Conservation (phyloP, 306 rosid genomes). For the Fragaria nilgerrensis region DNA sequence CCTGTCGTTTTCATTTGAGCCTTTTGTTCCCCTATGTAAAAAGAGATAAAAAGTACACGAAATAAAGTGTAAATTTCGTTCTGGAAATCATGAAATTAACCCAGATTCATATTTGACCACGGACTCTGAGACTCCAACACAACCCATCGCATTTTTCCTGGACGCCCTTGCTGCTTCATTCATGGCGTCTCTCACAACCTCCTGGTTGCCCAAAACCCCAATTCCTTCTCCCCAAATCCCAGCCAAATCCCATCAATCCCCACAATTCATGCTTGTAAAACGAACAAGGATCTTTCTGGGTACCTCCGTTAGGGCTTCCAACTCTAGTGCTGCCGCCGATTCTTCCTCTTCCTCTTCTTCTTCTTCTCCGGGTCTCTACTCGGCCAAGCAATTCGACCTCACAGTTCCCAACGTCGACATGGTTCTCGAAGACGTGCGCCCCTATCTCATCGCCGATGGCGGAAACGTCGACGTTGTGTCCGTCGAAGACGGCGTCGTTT, state of each 20-base stretch:
- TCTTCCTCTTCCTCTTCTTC: conserved; percentile 29
- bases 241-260: not conserved
- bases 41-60: no score
- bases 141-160: not conserved
- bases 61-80: no score
- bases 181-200: conserved; percentile 42
- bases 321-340: conserved; percentile 34
- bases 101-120: no score
- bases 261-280: conserved; percentile 6
- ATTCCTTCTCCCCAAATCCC: conserved; percentile 9
- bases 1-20: no score
- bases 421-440: conserved; percentile 90
- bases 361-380: conserved; percentile 69
- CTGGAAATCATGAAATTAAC: no score
- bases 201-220: conserved; percentile 32
- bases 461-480: conserved; percentile 94
- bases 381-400: conserved; percentile 71
- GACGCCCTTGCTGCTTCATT: not conserved
- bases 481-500: conserved; percentile 73
- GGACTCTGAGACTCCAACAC: not conserved
- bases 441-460: conserved; percentile 89
- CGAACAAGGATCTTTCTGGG: conserved; percentile 11
- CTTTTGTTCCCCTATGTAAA: no score
- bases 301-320: conserved; percentile 37
- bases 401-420: conserved; percentile 69